Evolutionary conservation across 2,329 filamentous ascomycete species (phyloP).

Genomic region (Nothophaeocryptopus gaeumannii): DNA sequence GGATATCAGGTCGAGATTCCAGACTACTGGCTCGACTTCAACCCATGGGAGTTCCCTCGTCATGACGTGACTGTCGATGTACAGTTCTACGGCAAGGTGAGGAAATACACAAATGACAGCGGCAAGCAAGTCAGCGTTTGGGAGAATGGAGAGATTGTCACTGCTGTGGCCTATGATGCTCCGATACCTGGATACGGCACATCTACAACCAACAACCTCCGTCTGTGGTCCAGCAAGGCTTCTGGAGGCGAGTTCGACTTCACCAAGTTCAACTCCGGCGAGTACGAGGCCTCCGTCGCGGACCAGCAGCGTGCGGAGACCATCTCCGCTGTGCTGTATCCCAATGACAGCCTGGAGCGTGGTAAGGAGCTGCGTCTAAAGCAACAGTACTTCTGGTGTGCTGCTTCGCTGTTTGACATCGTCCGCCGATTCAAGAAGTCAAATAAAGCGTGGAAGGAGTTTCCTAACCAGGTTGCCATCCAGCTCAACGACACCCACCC

Average conservation of each 20-base stretch:
- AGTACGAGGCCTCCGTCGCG: slow-evolving; percentile 97
- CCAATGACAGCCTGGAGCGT: slow-evolving; percentile 93
- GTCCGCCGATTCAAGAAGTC: slow-evolving; percentile 98
- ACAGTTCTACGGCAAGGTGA: slow-evolving; percentile 88
- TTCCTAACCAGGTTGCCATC: slow-evolving; percentile 91
- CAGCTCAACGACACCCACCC: slow-evolving; percentile 98
- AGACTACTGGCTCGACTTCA: slow-evolving; percentile 99
- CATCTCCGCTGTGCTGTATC: slow-evolving; percentile 94
- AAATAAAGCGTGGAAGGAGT: slow-evolving; percentile 84
- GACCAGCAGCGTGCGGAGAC: slow-evolving; percentile 98
- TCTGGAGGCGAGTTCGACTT: slow-evolving; percentile 98
- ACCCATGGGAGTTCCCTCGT: slow-evolving; percentile 96
- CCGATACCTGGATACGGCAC: slow-evolving; percentile 83
- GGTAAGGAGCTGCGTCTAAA: slow-evolving; percentile 97
- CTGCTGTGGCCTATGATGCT: slow-evolving; percentile 90
- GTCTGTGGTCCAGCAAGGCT: slow-evolving; percentile 96
- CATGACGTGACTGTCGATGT: slow-evolving; percentile 96
- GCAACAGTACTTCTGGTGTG: slow-evolving; percentile 99
- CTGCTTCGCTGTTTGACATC: slow-evolving; percentile 92
- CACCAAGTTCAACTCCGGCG: slow-evolving; percentile 97
- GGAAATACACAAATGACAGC: slow-evolving; percentile 65
- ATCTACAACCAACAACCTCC: slow-evolving; percentile 88
- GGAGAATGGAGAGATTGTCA: slow-evolving; percentile 91
- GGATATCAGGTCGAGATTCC: slow-evolving; percentile 98
- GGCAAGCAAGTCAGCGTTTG: slow-evolving; percentile 75